Percentiles rank a stretch among this genome's conserved stretches.
Evolutionary conservation across 2,329 filamentous ascomycete genomes (phyloP).

Genomic region (Botrytis galanthina): DNA sequence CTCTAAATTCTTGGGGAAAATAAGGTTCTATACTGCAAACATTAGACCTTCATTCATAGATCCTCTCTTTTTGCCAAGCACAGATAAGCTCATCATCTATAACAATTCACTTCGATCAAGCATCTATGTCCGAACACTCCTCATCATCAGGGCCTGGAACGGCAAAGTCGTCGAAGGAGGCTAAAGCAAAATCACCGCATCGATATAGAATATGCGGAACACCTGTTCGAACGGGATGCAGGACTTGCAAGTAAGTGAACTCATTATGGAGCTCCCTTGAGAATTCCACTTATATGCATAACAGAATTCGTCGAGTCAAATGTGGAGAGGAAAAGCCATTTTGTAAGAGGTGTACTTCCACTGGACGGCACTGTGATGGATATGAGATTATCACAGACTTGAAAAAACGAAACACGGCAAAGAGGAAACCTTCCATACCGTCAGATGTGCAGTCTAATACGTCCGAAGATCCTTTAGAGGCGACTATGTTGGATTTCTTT

Average conservation of each 20-base stretch:
- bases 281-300: slow-evolving; percentile 6
- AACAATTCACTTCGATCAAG: background rate
- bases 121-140: background rate
- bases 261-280: background rate
- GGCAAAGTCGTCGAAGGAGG: background rate
- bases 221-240: slow-evolving; percentile 34
- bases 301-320: slow-evolving; percentile 36
- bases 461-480: slow-evolving; percentile 29
- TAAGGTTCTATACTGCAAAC: background rate
- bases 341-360: slow-evolving; percentile 36
- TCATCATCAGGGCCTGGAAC: background rate
- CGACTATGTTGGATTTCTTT: slow-evolving; percentile 31
- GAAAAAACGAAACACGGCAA: background rate
- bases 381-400: slow-evolving; percentile 25
- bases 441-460: background rate
- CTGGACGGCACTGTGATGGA: slow-evolving; percentile 36
- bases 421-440: background rate
- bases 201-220: slow-evolving; percentile 36
- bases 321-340: slow-evolving; percentile 37
- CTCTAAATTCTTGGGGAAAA: background rate
- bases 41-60: background rate
- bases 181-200: slow-evolving; percentile 30
- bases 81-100: background rate
- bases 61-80: background rate
- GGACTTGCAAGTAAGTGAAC: slow-evolving; percentile 36